Base-by-base conservation (phyloP, 2,329 filamentous ascomycete species). In the Dryadomyces sulphureus region DNA sequence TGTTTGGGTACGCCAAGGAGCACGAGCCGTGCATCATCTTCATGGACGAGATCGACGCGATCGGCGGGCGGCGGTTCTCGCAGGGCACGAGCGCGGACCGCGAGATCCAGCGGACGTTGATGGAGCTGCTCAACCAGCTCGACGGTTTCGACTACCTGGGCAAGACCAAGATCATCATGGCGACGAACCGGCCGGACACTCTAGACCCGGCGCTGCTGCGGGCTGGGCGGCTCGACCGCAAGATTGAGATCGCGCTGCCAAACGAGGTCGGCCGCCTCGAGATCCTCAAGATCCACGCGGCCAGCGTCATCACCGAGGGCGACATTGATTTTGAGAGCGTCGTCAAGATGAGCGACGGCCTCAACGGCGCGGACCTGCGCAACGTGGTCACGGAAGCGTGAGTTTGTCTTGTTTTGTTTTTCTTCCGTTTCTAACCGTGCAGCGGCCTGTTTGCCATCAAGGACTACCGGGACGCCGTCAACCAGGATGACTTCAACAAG, bases 141-240 rank as follows among this genome's bases (percentile, higher is more conserved):
- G 92, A 98, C 62, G 92, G 93, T 55, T 98, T 98, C 70, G 92
- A 98, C 68, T 98, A 98, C 68, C 75, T 98, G 34, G 92, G 93
- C 56, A 95, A 98, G 74, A 98, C 92, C 46, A 98, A 98, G 73
- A 98, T 98, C 62, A 98, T 98, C 69, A 98, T 98, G 93, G 92
- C 89, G 34, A 96, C 92, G 49, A 98, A 98, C 72, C 76, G 92
- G 66, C 92, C 90, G 14, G 90, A 96, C 63, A 96, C 90, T 1
- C 77, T 98, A 42, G 90, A 98, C 60, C 90, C 90, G 30, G 90
- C 90, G 1, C 71, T 98, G 57, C 73, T 98, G 47, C 81, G 90
- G 68, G 90, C 90, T 38, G 90, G 90, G 57, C 84, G 92, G 63
- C 72, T 98, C 56, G 93, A 98, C 65, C 77, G 92, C 55, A 98